These are phyloP conservation scores for Murraya koenigii DNA, from an alignment of 345 rosid species.

Conservation along the genomic window DNA sequence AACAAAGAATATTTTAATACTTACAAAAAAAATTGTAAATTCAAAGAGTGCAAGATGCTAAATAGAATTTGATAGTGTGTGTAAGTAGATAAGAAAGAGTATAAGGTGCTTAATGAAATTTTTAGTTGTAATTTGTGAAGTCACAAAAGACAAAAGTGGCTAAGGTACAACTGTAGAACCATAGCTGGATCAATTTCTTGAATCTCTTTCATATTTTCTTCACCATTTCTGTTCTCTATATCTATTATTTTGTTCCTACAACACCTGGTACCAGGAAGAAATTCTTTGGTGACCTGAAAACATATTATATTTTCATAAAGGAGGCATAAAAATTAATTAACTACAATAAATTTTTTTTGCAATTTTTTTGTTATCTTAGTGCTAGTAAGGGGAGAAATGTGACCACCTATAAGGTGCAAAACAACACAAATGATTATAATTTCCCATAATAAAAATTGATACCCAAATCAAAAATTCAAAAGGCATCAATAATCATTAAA, in stretches of 20 bases:
- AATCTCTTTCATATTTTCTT: neutral
- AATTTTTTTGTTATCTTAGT: neutral
- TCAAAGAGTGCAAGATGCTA: too few species aligned
- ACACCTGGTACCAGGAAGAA: neutral
- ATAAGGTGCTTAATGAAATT: too few species aligned
- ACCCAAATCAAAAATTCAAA: neutral
- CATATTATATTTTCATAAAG: neutral
- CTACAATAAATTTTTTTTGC: neutral
- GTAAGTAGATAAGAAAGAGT: too few species aligned
- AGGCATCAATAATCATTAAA: neutral
- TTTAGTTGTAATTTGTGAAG: too few species aligned
- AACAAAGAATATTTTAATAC: too few species aligned
- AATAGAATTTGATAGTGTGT: too few species aligned
- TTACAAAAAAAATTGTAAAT: too few species aligned
- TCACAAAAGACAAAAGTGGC: too few species aligned
- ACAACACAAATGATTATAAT: neutral
- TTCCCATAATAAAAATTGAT: neutral
- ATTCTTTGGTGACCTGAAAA: neutral
- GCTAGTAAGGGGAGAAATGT: neutral
- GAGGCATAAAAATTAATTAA: neutral
- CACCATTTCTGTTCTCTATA: neutral
- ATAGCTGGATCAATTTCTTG: neutral
- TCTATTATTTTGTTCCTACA: neutral
- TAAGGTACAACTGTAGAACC: too few species aligned
- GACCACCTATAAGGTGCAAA: neutral